Evolutionary conservation across 177 flowering plant genomes (phyloP).

Genomic region (Vitis hybrid): DNA sequence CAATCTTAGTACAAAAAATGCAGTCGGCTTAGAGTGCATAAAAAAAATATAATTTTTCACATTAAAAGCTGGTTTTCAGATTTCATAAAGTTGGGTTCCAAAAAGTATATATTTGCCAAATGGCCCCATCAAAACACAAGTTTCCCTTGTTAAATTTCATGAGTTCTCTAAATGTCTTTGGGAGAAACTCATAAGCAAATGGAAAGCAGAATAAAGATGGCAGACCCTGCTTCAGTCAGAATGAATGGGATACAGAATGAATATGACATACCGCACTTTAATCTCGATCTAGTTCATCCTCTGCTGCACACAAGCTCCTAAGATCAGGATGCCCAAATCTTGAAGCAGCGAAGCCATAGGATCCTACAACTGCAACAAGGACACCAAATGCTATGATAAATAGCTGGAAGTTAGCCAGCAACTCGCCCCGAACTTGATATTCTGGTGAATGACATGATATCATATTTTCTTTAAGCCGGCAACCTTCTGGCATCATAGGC

Average conservation of each 20-base stretch:
- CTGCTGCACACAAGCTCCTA: constrained; percentile 17
- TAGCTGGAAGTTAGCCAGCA: constrained; percentile 83
- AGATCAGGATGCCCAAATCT: constrained; percentile 39
- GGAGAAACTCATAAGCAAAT: no score
- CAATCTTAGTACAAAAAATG: no score
- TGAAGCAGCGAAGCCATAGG: constrained; percentile 49
- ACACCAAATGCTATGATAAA: constrained; percentile 53
- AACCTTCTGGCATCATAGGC: constrained; percentile 92
- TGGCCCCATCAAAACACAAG: no score
- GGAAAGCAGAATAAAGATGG: neutral
- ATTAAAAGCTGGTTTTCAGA: no score
- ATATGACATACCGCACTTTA: constrained; percentile 11
- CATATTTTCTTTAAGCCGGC: constrained; percentile 43
- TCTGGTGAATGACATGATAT: constrained; percentile 53
- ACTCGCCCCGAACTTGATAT: constrained; percentile 66
- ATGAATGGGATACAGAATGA: neutral
- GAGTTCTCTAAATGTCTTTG: no score
- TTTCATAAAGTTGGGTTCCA: no score
- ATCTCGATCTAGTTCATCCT: constrained; percentile 19
- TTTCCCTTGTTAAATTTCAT: no score
- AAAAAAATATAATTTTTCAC: no score
- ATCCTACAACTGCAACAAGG: constrained; percentile 42
- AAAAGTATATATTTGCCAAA: no score
- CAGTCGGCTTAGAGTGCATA: no score
- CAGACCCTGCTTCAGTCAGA: neutral